Evolutionary conservation across 2,329 filamentous ascomycete species (phyloP).

Genomic region (Paracoccidioides brasiliensis): DNA sequence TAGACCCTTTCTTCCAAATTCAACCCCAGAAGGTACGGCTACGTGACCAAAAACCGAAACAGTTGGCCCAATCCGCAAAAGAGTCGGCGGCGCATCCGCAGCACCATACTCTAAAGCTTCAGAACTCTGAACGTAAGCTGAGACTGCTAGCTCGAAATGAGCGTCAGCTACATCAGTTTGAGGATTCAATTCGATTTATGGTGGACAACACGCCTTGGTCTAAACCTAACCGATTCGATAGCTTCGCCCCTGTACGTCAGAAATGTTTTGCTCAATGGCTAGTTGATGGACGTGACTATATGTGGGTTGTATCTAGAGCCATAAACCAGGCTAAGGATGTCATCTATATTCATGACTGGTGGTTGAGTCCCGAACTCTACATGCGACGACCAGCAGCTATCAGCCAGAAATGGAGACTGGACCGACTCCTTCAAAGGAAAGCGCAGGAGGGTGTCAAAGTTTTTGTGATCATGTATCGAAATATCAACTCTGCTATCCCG

Average conservation of each 20-base stretch:
- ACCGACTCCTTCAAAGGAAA: conserved; percentile 72
- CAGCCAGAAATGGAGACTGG: conserved; percentile 76
- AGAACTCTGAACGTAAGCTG: conserved; percentile 83
- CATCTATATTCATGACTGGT: conserved; percentile 93
- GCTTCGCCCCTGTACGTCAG: conserved; percentile 75
- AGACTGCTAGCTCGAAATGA: conserved; percentile 87
- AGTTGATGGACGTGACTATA: conserved; percentile 88
- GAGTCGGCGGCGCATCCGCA: conserved; percentile 48
- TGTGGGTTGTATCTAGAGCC: conserved; percentile 82
- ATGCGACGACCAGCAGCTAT: conserved; percentile 69
- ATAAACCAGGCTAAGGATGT: conserved; percentile 83
- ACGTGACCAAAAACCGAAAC: conserved; percentile 38
- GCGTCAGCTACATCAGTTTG: conserved; percentile 77
- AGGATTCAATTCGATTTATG: conserved; percentile 86
- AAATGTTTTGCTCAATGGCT: conserved; percentile 93
- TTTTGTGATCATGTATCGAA: conserved; percentile 76
- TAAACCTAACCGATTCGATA: conserved; percentile 70
- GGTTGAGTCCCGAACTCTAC: conserved; percentile 81
- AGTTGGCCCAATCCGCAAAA: conserved; percentile 53
- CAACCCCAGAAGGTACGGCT: conserved; percentile 54
- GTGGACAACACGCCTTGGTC: conserved; percentile 70
- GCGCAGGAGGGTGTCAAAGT: conserved; percentile 93
- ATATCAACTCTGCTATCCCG: conserved; percentile 90
- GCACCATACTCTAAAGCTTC: conserved; percentile 77
- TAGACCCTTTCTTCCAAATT: conserved; percentile 76